These are phyloP conservation scores for Ceratobasidium sp. DNA, from an alignment of 1,284 basidiomycete genomes.

Conservation along the genomic window DNA sequence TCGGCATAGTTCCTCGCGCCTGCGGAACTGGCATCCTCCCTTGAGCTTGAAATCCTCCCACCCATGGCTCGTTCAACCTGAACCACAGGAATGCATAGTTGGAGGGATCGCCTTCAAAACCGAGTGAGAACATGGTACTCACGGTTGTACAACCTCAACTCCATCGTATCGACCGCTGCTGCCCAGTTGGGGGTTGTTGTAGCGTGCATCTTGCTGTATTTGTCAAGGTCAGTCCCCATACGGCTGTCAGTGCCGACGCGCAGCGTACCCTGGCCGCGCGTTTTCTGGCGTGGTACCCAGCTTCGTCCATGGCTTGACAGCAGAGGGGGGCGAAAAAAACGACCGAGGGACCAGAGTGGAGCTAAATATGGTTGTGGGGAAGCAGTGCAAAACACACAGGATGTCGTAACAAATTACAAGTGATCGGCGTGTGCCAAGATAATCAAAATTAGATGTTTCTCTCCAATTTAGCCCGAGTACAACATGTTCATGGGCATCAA, in stretches of 20 bases:
- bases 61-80: constrained; percentile 39
- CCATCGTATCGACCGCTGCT: constrained; percentile 35
- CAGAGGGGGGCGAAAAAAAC: not conserved
- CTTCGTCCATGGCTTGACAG: constrained; percentile 47
- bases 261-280: constrained; percentile 43
- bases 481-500: constrained; percentile 54
- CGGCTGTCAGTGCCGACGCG: not conserved
- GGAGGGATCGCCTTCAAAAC: not conserved
- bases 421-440: constrained; percentile 21
- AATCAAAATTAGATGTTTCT: constrained; percentile 15
- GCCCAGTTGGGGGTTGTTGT: constrained; percentile 35
- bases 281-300: constrained; percentile 47
- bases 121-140: not conserved
- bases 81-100: not conserved
- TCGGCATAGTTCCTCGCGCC: not conserved
- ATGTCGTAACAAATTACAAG: constrained; percentile 29
- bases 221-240: not conserved
- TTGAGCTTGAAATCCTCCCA: constrained; percentile 41
- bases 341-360: not conserved
- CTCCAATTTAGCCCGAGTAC: constrained; percentile 4
- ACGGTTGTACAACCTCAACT: constrained; percentile 43
- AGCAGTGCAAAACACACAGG: constrained; percentile 8
- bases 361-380: not conserved
- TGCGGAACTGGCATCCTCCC: not conserved
- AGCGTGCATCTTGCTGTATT: constrained; percentile 38